These are phyloP conservation scores for Histomonas meleagridis DNA, from an alignment of 208 protist species.

Conservation along the genomic window DNA sequence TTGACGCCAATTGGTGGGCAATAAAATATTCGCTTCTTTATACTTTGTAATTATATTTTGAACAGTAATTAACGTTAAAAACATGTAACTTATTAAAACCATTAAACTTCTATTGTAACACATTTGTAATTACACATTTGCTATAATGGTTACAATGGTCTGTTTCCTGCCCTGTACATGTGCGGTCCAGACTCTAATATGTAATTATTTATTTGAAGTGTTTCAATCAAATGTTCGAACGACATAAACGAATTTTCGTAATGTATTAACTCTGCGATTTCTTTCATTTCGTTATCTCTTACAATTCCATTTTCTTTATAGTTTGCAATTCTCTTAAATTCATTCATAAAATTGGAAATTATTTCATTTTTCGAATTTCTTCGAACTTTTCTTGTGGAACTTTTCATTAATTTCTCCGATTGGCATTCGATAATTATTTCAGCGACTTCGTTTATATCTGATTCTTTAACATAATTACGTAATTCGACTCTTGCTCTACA, in stretches of 20 bases:
- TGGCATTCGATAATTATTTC: neutral
- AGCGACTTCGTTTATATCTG: neutral
- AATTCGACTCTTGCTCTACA: neutral
- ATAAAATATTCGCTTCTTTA: no score
- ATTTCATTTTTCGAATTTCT: neutral
- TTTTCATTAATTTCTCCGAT: no score
- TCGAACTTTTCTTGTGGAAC: neutral
- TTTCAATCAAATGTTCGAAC: neutral
- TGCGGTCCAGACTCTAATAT: neutral
- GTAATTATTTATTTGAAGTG: neutral
- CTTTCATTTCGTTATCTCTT: neutral
- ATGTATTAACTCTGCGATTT: neutral
- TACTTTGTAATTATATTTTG: no score
- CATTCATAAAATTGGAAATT: neutral
- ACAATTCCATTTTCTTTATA: constrained; percentile 16
- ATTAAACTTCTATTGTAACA: no score
- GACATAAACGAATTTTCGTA: neutral
- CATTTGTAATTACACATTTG: no score
- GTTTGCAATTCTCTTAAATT: neutral
- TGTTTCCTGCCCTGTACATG: no score
- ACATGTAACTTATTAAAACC: no score
- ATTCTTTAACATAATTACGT: neutral
- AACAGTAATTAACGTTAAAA: no score
- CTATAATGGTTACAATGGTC: no score
- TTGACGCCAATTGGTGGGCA: no score